These are phyloP conservation scores for Pseudogymnoascus sp. DNA, from an alignment of 2,329 filamentous ascomycete genomes.

Conservation along the genomic window DNA sequence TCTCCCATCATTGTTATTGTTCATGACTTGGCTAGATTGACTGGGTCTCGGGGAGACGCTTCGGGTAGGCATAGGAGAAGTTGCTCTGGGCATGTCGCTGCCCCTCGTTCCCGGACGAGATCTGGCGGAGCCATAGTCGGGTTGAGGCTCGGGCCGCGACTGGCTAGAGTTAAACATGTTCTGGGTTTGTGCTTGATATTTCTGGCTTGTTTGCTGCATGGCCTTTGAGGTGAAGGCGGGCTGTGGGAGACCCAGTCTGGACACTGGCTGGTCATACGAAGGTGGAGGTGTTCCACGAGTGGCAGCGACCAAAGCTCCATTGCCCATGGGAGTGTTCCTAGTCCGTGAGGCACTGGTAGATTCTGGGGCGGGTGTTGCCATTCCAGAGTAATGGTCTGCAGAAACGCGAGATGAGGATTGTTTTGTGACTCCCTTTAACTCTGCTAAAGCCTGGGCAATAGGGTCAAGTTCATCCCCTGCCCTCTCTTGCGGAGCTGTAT, in stretches of 20 bases:
- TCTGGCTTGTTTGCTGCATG: conserved; percentile 92
- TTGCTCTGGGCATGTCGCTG: conserved; percentile 50
- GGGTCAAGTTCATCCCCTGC: conserved; percentile 60
- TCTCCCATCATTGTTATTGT: conserved; percentile 41
- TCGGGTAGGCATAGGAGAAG: conserved; percentile 64
- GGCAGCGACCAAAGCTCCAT: conserved; percentile 44
- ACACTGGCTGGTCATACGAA: conserved; percentile 70
- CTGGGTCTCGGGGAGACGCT: conserved; percentile 56
- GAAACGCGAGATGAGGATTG: conserved; percentile 77
- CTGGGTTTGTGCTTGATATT: conserved; percentile 76
- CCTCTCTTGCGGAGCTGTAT: conserved; percentile 41
- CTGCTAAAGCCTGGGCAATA: conserved; percentile 85
- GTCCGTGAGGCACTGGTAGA: conserved; percentile 38
- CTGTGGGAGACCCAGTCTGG: conserved; percentile 78
- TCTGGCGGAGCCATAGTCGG: conserved; percentile 30
- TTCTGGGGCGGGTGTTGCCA: conserved; percentile 69
- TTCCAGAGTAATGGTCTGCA: conserved; percentile 93
- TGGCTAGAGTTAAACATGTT: conserved; percentile 57
- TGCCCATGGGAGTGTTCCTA: conserved; percentile 34
- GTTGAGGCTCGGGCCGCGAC: conserved; percentile 26
- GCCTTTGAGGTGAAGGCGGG: conserved; percentile 88
- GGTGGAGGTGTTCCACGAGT: conserved; percentile 76
- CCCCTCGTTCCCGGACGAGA: conserved; percentile 55
- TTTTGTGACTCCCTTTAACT: conserved; percentile 82
- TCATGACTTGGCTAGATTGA: conserved; percentile 28